These are phyloP conservation scores for Aureobasidium uvarum DNA, from an alignment of 2,329 filamentous ascomycete species.

Conservation along the genomic window DNA sequence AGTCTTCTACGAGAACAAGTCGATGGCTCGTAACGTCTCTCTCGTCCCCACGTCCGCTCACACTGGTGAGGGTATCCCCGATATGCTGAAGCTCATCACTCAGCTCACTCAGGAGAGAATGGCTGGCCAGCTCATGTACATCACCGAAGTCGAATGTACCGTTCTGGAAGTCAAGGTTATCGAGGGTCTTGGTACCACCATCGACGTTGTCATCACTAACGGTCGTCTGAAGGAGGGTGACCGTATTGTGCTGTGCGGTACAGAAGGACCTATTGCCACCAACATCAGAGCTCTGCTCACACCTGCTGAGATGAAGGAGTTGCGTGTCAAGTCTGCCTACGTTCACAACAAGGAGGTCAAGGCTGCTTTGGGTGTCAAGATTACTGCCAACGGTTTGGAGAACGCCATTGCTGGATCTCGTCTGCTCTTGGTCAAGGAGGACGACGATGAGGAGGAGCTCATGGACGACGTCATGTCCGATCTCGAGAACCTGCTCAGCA, in stretches of 20 bases:
- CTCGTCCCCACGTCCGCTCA: slow-evolving; percentile 95
- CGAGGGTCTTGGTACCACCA: slow-evolving; percentile 97
- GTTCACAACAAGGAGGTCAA: slow-evolving; percentile 99
- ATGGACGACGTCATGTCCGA: slow-evolving; percentile 96
- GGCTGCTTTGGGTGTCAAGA: slow-evolving; percentile 97
- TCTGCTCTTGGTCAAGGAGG: slow-evolving; percentile 86
- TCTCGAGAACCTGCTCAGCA: slow-evolving; percentile 83
- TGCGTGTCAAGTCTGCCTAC: slow-evolving; percentile 93
- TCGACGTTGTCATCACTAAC: slow-evolving; percentile 95
- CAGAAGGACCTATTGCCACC: slow-evolving; percentile 92
- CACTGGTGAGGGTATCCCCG: slow-evolving; percentile 98
- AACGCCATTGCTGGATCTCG: slow-evolving; percentile 95
- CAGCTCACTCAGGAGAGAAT: slow-evolving; percentile 95
- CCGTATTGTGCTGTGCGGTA: slow-evolving; percentile 89
- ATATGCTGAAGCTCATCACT: slow-evolving; percentile 95
- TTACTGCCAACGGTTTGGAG: slow-evolving; percentile 92
- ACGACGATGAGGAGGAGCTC: slow-evolving; percentile 88
- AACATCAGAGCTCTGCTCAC: slow-evolving; percentile 94
- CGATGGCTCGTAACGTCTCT: slow-evolving; percentile 91
- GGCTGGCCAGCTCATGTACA: slow-evolving; percentile 96
- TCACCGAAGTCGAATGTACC: slow-evolving; percentile 95
- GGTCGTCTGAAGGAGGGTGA: slow-evolving; percentile 93
- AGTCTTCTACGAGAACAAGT: slow-evolving; percentile 97
- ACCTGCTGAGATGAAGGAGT: slow-evolving; percentile 85
- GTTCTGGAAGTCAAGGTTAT: slow-evolving; percentile 99